phyloP scores from a whole-genome alignment of 257 asterid species.

The Marsdenia floribunda region DNA sequence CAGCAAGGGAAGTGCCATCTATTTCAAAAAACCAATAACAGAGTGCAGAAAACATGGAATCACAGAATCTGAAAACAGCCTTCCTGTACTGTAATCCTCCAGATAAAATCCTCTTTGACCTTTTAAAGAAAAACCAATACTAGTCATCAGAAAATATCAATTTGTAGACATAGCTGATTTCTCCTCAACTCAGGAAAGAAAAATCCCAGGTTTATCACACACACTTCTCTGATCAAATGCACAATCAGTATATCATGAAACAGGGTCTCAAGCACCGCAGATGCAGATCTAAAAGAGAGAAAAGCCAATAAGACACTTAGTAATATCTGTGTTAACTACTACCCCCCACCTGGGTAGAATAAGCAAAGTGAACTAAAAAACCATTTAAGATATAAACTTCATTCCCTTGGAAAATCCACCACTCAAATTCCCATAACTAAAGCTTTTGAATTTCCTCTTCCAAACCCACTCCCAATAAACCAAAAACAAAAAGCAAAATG shows the following conservation, averaged over 20 bases:
- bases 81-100: constrained; percentile 11
- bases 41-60: constrained; percentile 47
- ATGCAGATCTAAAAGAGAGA: not conserved
- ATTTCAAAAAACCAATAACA: constrained; percentile 32
- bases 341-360: not conserved
- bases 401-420: not conserved
- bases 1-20: constrained; percentile 57
- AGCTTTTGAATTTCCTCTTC: not conserved
- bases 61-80: constrained; percentile 16
- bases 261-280: not conserved
- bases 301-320: not conserved
- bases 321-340: not conserved
- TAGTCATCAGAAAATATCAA: not conserved
- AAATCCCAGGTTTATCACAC: not conserved
- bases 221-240: not conserved
- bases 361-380: not conserved
- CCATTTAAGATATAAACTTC: not conserved
- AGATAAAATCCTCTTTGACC: not conserved
- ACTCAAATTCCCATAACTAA: not conserved
- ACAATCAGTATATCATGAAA: not conserved
- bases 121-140: not conserved
- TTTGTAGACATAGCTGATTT: not conserved
- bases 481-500: not conserved
- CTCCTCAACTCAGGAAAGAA: constrained; percentile 2
- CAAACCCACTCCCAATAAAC: not conserved